Conservation (phyloP, 257 asterid genomes). For the Datura wrightii region DNA sequence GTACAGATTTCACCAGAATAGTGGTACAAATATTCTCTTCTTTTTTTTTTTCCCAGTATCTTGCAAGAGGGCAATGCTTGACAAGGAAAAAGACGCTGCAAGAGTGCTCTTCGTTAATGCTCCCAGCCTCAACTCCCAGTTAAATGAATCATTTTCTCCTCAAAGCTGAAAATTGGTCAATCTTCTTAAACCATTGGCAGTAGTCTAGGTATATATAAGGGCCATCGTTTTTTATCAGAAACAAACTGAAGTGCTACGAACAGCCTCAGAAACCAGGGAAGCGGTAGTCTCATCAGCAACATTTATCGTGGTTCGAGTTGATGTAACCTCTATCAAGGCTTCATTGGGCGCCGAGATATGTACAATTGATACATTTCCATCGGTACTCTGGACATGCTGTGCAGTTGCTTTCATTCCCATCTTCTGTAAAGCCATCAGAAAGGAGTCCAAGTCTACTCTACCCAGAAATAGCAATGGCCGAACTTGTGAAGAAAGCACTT, state of each 20-base stretch:
- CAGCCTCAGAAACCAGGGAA: slow-evolving; percentile 52
- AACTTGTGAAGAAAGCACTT: slow-evolving; percentile 39
- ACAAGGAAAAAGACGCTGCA: background rate
- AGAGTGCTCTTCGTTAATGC: background rate
- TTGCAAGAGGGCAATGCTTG: background rate
- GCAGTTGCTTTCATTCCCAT: slow-evolving; percentile 47
- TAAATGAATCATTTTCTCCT: background rate
- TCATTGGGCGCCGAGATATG: slow-evolving; percentile 55
- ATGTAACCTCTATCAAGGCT: slow-evolving; percentile 53
- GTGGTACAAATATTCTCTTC: background rate
- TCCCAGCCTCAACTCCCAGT: background rate
- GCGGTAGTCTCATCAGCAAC: slow-evolving; percentile 55
- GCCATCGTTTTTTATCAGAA: slow-evolving; percentile 32
- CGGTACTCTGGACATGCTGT: slow-evolving; percentile 40
- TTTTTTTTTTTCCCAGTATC: background rate
- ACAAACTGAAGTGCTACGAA: slow-evolving; percentile 46
- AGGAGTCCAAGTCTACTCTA: slow-evolving; percentile 44
- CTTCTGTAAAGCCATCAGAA: slow-evolving; percentile 48
- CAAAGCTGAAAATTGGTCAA: background rate
- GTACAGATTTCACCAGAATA: background rate
- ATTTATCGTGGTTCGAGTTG: slow-evolving; percentile 48
- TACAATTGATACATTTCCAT: slow-evolving; percentile 42
- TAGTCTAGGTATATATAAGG: background rate
- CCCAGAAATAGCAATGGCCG: slow-evolving; percentile 58
- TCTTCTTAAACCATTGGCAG: slow-evolving; percentile 17